Percentiles rank a stretch among this genome's conserved stretches.
Evolutionary conservation across 192 early-diverging fungal species (phyloP).

Genomic region (Chytriomyces sp.): DNA sequence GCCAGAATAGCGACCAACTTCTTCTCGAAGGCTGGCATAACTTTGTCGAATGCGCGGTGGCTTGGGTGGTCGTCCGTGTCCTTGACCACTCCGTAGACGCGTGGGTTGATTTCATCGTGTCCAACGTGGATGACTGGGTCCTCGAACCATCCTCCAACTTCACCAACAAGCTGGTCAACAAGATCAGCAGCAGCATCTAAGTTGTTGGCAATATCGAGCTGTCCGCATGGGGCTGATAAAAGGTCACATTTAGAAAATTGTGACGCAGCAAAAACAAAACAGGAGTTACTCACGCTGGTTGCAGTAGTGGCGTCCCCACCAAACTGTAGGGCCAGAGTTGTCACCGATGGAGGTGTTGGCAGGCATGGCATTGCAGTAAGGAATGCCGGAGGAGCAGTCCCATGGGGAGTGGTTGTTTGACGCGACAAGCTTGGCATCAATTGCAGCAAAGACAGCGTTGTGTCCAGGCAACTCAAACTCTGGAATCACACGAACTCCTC

Average conservation of each 20-base stretch:
- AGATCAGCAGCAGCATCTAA: slow-evolving; percentile 61
- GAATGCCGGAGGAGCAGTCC: no score
- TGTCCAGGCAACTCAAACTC: slow-evolving; percentile 70
- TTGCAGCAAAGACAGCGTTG: neutral
- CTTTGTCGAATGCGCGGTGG: neutral
- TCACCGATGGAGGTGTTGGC: no score
- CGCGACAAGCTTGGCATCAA: no score
- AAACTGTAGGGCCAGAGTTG: no score
- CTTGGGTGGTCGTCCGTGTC: neutral
- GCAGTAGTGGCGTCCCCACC: no score
- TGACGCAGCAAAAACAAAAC: no score
- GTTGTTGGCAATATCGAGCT: slow-evolving; percentile 62
- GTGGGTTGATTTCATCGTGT: slow-evolving; percentile 36
- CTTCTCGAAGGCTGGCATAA: slow-evolving; percentile 10
- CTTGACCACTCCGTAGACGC: neutral
- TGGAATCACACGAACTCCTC: slow-evolving; percentile 83
- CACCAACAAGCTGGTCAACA: slow-evolving; percentile 66
- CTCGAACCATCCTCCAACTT: slow-evolving; percentile 67
- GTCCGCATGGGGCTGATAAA: slow-evolving; percentile 76
- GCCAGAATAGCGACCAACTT: neutral
- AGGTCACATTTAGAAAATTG: no score
- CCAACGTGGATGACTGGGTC: slow-evolving; percentile 78
- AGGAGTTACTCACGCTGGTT: no score
- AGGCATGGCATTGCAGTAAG: no score
- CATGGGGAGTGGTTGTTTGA: no score